Base-by-base conservation (phyloP, 805 yeast species). In the Kodamaea lidongshanica region DNA sequence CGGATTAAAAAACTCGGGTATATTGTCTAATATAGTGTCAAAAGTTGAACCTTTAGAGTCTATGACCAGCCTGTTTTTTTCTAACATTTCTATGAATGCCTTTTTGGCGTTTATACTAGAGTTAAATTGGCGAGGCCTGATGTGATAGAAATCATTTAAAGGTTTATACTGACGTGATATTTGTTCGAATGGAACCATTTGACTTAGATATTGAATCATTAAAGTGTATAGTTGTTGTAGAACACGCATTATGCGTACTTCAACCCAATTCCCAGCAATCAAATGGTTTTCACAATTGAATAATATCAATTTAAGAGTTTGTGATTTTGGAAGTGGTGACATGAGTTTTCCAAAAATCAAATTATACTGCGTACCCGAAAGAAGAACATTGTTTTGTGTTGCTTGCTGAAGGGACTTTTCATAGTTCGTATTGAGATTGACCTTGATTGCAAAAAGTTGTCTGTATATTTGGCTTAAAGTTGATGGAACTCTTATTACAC, bases 1-100 rank as follows among this genome's bases (percentile, higher is more conserved):
- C 9, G 65, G 65, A 9, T 39, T 32, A 35, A 61, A 61, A 19
- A 58, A 52, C 20, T 33, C 47, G 7, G 60, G 56, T 6, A 46
- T 43, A 18, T 45, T 39, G 12, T 35, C 34, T 14, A 57, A 34
- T 4, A 39, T 12, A n/a, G 15, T 23, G 14, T 30, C 25, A 5
- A 19, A 17, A 7, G 27, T 34, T 39, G 37, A 35, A 8, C 21
- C 19, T 10, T 23, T 13, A 14, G 29, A 23, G 8, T 32, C 17
- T 11, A 36, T 26, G 7, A 23, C 25, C 9, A 15, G 20, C 16
- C 30, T 23, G 18, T 27, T 23, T 18, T 16, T 14, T 8, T 34
- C 15, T 9, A 35, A 20, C 8, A 48, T 51, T 14, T 27, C 16
- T 23, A 33, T 33, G 6, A 50, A 34, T 25, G 28, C 44, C 9